Evolutionary conservation across 306 rosid species (phyloP), one percentile per base, ranked within the genome.

Genomic region (Hippophae tibetana): DNA sequence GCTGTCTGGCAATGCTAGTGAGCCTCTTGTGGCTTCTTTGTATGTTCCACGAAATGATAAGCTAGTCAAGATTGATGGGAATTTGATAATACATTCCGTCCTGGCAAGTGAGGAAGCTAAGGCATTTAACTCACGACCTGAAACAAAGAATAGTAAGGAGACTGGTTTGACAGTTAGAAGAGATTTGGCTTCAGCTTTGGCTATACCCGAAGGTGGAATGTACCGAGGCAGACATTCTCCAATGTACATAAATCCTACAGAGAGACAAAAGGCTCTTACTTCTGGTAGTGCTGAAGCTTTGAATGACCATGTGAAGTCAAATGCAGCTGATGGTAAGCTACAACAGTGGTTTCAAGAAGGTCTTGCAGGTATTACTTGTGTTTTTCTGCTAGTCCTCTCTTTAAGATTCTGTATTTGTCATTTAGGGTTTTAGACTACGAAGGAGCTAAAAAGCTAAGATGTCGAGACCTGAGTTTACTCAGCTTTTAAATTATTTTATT

Each of bases 281-380:
- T 67, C 85, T 58, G 80, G 90, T 62, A 72, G 88, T 10, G 42
- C 81, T 58, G 79, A 82, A 57, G 68, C 69, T 61, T 71, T 66
- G 72, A 84, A 77, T 74, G 81, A 81, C 76, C 85, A 64, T 56
- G 59, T 72, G 65, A 82, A 81, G 72, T 75, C 94, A 63, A 65
- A 81, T 25, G 69, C 82, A n/a, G 76, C 82, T 67, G 89, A 93
- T 82, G 95, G 99, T 60, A 84, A 74, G 71, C 85, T 86, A 67
- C 97, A 86, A 54, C 97, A 88, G 81, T 89, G 97, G 99, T 93
- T 93, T 74, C 90, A 81, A n/a, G 99, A 93, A 80, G 99, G 97
- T 7, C 74, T 86, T 74, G 95, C 95, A 75, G 97, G 97, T 90
- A 72, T 76, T 60, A 43, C 13, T 27, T 49, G 18, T 11, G 57